A percentile compares a stretch with the other conserved stretches of the same genome.
Conservation (phyloP, 2,329 filamentous ascomycete species). For the Fusarium scirpi region DNA sequence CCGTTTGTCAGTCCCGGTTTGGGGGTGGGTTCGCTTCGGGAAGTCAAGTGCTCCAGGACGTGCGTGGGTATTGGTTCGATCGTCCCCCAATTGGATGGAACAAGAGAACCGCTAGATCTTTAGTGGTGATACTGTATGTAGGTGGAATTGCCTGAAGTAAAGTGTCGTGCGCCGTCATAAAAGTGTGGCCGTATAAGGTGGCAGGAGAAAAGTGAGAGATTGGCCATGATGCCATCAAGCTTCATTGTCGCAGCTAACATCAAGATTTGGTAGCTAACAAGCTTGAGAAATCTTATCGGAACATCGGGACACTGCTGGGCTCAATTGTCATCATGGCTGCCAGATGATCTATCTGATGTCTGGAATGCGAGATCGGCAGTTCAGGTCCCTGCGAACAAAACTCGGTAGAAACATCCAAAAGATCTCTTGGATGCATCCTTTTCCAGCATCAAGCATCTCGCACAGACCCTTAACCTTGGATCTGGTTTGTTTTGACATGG, state of each 20-base stretch:
- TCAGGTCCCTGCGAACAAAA: conserved; percentile 18
- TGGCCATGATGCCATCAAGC: neutral
- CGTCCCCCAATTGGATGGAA: conserved; percentile 40
- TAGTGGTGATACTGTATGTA: conserved; percentile 6
- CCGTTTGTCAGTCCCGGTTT: conserved; percentile 33
- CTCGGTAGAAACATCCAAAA: conserved; percentile 11
- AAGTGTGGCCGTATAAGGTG: neutral
- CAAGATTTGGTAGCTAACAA: neutral
- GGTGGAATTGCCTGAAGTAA: conserved; percentile 25
- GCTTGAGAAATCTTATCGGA: neutral
- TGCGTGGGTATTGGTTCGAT: conserved; percentile 45
- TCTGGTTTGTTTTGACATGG: conserved; percentile 1
- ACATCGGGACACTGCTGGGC: conserved; percentile 14
- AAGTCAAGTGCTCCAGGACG: conserved; percentile 44
- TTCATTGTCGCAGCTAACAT: neutral
- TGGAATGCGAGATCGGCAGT: conserved; percentile 41
- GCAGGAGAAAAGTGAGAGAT: neutral
- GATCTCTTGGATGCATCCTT: conserved; percentile 15
- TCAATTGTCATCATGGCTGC: conserved; percentile 24
- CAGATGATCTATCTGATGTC: conserved; percentile 21
- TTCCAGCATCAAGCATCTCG: neutral
- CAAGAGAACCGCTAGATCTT: conserved; percentile 15
- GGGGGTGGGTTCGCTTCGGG: conserved; percentile 47
- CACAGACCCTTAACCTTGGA: neutral
- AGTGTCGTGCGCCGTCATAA: neutral